These are phyloP conservation scores for Mucor irregularis DNA, from an alignment of 371 early-diverging fungal species.

Conservation along the genomic window DNA sequence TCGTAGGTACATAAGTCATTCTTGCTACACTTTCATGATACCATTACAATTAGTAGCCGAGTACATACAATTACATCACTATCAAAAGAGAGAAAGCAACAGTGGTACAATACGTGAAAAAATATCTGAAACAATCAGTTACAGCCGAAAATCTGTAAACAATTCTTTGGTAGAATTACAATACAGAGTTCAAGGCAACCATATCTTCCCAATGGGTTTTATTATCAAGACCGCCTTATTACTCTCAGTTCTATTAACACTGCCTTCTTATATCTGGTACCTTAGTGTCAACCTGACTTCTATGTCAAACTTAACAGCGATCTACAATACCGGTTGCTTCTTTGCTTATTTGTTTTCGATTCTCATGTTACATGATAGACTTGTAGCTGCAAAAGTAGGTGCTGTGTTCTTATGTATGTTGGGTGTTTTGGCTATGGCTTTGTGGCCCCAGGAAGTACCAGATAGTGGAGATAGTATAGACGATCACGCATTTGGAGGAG, in stretches of 20 bases:
- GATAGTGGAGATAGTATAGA: neutral
- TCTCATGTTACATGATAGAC: conserved; percentile 61
- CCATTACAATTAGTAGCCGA: conserved; percentile 65
- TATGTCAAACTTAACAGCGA: conserved; percentile 80
- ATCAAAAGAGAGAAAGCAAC: neutral
- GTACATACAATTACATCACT: conserved; percentile 21
- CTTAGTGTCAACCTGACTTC: conserved; percentile 70
- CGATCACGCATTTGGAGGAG: conserved; percentile 2
- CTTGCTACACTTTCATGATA: conserved; percentile 66
- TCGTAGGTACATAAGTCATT: conserved; percentile 69
- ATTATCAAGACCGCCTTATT: conserved; percentile 16
- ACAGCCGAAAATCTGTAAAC: conserved; percentile 2
- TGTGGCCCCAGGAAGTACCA: conserved; percentile 23
- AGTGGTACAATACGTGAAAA: neutral
- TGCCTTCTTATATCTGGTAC: conserved; percentile 84
- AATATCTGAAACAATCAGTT: conserved; percentile 5
- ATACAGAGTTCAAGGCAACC: conserved; percentile 16
- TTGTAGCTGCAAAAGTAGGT: conserved; percentile 56
- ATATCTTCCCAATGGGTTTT: conserved; percentile 3
- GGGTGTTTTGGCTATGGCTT: conserved; percentile 71
- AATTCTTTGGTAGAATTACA: conserved; percentile 21
- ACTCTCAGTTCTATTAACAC: conserved; percentile 61
- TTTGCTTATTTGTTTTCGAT: conserved; percentile 82
- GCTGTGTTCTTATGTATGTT: conserved; percentile 68
- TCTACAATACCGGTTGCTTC: conserved; percentile 81